phyloP scores from a whole-genome alignment of 768 basidiomycete species.

The Lactarius sp. region DNA sequence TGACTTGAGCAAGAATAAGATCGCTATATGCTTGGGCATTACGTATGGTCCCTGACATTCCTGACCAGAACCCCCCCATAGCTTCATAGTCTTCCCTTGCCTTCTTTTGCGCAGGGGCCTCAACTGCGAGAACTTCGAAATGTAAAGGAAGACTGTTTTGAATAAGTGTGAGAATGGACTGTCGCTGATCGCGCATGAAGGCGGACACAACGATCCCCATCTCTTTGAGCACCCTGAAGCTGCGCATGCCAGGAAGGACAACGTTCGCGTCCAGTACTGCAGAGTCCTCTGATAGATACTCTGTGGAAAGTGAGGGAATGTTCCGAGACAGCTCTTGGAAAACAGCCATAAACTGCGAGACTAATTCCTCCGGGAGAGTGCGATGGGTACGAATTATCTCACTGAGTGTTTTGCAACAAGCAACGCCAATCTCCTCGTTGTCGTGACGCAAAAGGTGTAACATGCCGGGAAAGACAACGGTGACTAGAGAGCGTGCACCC shows the following conservation, averaged over 20 bases:
- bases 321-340: conserved; percentile 76
- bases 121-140: conserved; percentile 70
- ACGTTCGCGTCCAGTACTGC: conserved; percentile 47
- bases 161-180: conserved; percentile 58
- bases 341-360: conserved; percentile 74
- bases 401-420: conserved; percentile 86
- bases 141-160: conserved; percentile 70
- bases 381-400: conserved; percentile 82
- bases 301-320: conserved; percentile 64
- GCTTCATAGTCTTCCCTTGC: conserved; percentile 76
- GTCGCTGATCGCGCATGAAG: conserved; percentile 77
- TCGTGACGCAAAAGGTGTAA: conserved; percentile 79
- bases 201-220: conserved; percentile 90
- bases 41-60: conserved; percentile 70
- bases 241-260: conserved; percentile 67
- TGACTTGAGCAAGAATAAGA: conserved; percentile 85
- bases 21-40: conserved; percentile 75
- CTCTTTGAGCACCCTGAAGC: conserved; percentile 93
- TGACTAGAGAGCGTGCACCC: conserved; percentile 60
- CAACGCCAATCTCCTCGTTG: conserved; percentile 93
- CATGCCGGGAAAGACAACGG: conserved; percentile 71
- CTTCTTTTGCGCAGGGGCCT: conserved; percentile 75
- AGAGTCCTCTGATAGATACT: conserved; percentile 69
- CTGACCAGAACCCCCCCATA: conserved; percentile 77
- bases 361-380: conserved; percentile 62